These are phyloP conservation scores for Avena atlantica DNA, from an alignment of 176 grass and related monocot genomes.

Conservation along the genomic window DNA sequence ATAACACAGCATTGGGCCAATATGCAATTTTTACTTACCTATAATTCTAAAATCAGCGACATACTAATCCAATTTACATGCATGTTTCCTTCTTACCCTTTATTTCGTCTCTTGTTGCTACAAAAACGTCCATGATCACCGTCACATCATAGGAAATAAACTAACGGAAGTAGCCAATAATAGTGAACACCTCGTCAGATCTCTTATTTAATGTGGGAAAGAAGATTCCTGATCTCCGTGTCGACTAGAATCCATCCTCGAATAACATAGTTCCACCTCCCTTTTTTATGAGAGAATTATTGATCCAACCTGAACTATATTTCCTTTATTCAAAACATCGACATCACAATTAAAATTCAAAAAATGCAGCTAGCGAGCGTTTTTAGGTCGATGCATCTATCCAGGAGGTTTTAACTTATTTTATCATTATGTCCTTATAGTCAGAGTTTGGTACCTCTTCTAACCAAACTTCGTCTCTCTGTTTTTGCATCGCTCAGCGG, in stretches of 20 bases:
- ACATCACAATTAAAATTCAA: conserved; percentile 1
- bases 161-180: conserved; percentile 22
- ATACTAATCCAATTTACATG: neutral
- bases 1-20: no score
- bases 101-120: conserved; percentile 1
- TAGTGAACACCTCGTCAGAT: conserved; percentile 31
- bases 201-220: neutral
- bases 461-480: neutral
- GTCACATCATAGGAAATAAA: neutral
- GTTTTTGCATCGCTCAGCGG: no score
- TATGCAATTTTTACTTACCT: neutral
- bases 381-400: conserved; percentile 20
- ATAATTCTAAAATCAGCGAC: neutral
- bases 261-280: neutral
- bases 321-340: neutral
- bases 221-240: conserved; percentile 41
- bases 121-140: conserved; percentile 36
- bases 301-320: neutral
- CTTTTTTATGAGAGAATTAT: neutral
- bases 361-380: conserved; percentile 9
- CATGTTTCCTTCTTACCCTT: no score
- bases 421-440: neutral
- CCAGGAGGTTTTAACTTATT: neutral
- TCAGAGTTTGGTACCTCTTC: neutral
- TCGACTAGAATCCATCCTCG: conserved; percentile 38